phyloP scores from a whole-genome alignment of 2,329 filamentous ascomycete species.

The Lizonia empirigonia region DNA sequence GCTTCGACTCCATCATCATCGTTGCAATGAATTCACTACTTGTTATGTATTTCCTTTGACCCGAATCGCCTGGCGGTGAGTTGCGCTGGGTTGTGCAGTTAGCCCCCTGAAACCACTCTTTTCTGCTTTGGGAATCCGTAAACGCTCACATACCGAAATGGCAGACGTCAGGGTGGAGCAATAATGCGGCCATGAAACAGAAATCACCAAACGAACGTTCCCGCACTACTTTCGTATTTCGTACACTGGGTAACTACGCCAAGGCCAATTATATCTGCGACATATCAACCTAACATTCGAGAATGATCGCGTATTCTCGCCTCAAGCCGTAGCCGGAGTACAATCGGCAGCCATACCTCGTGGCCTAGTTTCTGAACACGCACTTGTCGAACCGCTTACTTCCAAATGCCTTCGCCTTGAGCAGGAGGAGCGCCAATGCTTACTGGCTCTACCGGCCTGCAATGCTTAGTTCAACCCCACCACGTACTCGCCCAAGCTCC shows the following conservation, averaged over 20 bases:
- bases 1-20: conserved; percentile 11
- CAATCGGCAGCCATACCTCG: conserved; percentile 3
- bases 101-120: conserved; percentile 23
- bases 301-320: conserved; percentile 24
- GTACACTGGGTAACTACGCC: conserved; percentile 14
- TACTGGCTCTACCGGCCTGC: conserved; percentile 15
- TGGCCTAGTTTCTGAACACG: conserved; percentile 6
- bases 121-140: conserved; percentile 18
- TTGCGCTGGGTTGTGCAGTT: conserved; percentile 27
- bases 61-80: conserved; percentile 19
- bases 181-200: conserved; percentile 35
- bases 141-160: conserved; percentile 22
- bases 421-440: conserved; percentile 20
- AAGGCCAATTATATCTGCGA: too few species aligned
- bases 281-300: conserved; percentile 24
- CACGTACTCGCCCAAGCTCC: conserved; percentile 22
- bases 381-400: conserved; percentile 15
- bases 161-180: conserved; percentile 27
- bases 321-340: conserved; percentile 13
- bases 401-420: conserved; percentile 15
- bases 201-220: conserved; percentile 27
- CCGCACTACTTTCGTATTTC: conserved; percentile 21
- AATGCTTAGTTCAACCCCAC: conserved; percentile 21
- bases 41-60: conserved; percentile 25
- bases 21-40: conserved; percentile 1